Conservation (phyloP, 768 basidiomycete species). For the Suillus subaureus region DNA sequence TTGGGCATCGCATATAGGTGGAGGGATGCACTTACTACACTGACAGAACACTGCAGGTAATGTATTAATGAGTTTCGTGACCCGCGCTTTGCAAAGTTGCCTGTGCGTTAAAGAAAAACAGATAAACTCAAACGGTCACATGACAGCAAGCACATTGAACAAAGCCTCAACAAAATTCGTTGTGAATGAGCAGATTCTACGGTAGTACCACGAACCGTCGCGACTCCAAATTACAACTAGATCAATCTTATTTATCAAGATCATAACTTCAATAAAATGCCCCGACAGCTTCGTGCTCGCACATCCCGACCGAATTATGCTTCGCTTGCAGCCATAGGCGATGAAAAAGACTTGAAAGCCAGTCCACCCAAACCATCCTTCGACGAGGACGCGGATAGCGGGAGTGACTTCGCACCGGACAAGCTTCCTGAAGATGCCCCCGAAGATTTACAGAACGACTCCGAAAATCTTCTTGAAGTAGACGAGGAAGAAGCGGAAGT, state of each 20-base stretch:
- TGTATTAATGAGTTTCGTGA: no score
- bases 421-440: constrained; percentile 32
- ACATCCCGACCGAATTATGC: constrained; percentile 55
- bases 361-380: constrained; percentile 40
- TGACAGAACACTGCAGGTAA: no score
- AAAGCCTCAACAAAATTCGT: no score
- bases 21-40: no score
- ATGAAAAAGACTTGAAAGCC: constrained; percentile 32
- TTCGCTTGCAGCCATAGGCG: constrained; percentile 34
- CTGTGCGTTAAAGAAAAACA: no score
- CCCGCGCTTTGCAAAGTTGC: no score
- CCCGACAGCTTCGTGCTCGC: constrained; percentile 57
- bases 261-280: constrained; percentile 39
- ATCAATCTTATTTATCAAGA: neutral
- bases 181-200: no score
- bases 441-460: constrained; percentile 30
- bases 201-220: no score
- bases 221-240: no score
- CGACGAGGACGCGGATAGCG: constrained; percentile 39
- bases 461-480: constrained; percentile 32
- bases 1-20: no score
- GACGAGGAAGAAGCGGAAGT: constrained; percentile 29
- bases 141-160: no score
- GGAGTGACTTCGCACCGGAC: constrained; percentile 58
- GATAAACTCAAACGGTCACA: no score